Evolutionary conservation across 106 monocot genomes (phyloP).

Genomic region (Chionographis japonica): DNA sequence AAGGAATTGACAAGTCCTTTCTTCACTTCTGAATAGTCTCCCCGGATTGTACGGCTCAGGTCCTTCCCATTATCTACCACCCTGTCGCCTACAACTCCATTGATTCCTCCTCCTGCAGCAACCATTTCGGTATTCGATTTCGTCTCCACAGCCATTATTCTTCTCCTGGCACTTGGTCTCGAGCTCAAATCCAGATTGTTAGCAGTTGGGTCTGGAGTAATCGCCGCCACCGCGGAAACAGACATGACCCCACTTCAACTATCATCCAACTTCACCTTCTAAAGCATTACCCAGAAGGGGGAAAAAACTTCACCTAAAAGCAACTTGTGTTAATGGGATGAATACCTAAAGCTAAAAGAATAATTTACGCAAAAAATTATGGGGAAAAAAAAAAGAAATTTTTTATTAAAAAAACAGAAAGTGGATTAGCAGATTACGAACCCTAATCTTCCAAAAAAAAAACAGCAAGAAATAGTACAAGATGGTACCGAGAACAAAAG

Average conservation of each 20-base stretch:
- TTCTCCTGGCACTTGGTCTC: constrained; percentile 34
- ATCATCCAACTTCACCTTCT: too few species aligned
- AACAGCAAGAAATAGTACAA: too few species aligned
- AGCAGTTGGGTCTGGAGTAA: constrained; percentile 8
- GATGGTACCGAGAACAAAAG: too few species aligned
- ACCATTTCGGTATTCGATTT: constrained; percentile 17
- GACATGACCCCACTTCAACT: constrained; percentile 13
- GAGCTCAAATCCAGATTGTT: constrained; percentile 32
- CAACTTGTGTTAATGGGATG: too few species aligned
- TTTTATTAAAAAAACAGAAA: too few species aligned
- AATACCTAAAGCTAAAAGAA: too few species aligned
- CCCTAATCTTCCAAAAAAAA: too few species aligned
- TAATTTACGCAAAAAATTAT: too few species aligned
- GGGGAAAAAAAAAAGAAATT: too few species aligned
- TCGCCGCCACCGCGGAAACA: constrained; percentile 22
- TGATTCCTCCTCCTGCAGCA: constrained; percentile 23
- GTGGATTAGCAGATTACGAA: too few species aligned
- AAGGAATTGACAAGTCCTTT: constrained; percentile 18
- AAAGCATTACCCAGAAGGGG: too few species aligned
- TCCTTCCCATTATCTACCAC: constrained; percentile 36
- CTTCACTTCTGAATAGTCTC: constrained; percentile 40
- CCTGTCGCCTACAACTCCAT: constrained; percentile 7
- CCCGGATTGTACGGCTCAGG: constrained; percentile 47
- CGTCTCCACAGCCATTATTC: constrained; percentile 37
- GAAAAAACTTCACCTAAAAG: too few species aligned